These are phyloP conservation scores for Nadsonia commutata DNA, from an alignment of 1,139 yeast genomes.

Conservation along the genomic window DNA sequence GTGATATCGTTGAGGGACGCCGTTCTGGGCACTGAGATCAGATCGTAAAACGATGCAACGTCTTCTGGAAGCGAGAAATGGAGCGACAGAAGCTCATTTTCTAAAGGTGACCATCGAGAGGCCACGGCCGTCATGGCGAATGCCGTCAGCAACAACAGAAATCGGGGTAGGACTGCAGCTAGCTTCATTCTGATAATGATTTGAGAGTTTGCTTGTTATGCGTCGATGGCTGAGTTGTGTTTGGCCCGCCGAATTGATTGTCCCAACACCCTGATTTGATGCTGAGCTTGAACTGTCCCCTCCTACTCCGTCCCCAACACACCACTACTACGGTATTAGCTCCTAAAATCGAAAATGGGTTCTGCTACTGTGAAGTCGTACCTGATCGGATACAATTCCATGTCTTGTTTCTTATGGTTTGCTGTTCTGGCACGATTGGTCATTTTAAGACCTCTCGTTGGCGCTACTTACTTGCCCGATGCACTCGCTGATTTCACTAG, in stretches of 20 bases:
- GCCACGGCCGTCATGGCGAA: constrained; percentile 11
- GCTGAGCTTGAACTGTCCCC: no score
- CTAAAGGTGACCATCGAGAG: constrained; percentile 39
- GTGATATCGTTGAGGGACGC: constrained; percentile 49
- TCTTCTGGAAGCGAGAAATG: constrained; percentile 52
- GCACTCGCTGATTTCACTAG: constrained; percentile 48
- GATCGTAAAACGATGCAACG: constrained; percentile 48
- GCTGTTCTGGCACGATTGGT: constrained; percentile 31
- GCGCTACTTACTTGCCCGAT: constrained; percentile 36
- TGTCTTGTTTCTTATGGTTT: constrained; percentile 56
- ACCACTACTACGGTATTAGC: no score
- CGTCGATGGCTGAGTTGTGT: no score
- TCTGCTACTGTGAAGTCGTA: constrained; percentile 14
- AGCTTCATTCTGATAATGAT: no score
- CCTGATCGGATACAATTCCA: constrained; percentile 41
- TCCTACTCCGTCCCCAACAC: no score
- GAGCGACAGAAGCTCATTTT: constrained; percentile 66
- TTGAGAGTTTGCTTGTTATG: no score
- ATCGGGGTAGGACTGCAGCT: no score
- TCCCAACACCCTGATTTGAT: no score
- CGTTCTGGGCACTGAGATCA: constrained; percentile 20
- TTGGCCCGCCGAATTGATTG: no score
- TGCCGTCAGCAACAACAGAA: constrained; percentile 5
- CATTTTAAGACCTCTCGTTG: constrained; percentile 26
- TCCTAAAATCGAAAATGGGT: not conserved